A percentile compares a stretch with the other conserved stretches of the same genome.
These are phyloP conservation scores for Mortierella sp. DNA, from an alignment of 371 early-diverging fungal genomes.

Conservation along the genomic window DNA sequence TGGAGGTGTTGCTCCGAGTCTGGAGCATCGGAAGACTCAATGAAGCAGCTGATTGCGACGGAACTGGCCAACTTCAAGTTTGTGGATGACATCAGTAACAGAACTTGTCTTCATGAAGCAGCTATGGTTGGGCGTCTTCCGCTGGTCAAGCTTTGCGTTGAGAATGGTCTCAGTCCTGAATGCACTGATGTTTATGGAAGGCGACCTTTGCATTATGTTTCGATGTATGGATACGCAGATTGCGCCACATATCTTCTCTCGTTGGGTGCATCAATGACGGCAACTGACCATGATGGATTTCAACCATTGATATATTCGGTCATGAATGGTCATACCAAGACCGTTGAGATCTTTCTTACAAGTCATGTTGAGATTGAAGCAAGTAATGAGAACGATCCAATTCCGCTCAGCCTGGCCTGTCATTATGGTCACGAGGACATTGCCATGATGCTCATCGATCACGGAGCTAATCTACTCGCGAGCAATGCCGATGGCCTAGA, in stretches of 20 bases:
- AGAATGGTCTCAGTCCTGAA: constrained; percentile 73
- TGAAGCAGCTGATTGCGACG: constrained; percentile 73
- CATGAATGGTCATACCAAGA: constrained; percentile 81
- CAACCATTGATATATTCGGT: constrained; percentile 90
- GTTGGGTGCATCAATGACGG: constrained; percentile 68
- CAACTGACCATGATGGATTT: constrained; percentile 91
- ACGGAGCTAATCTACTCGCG: constrained; percentile 75
- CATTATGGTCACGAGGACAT: constrained; percentile 92
- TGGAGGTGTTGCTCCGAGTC: constrained; percentile 88
- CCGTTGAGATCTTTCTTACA: constrained; percentile 79
- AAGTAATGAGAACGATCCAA: constrained; percentile 64
- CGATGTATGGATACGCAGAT: constrained; percentile 88
- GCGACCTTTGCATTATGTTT: constrained; percentile 91
- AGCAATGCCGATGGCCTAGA: constrained; percentile 81
- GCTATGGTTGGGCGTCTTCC: constrained; percentile 83
- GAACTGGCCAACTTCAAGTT: constrained; percentile 78
- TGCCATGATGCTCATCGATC: constrained; percentile 79
- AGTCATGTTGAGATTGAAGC: constrained; percentile 79
- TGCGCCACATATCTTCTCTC: constrained; percentile 77
- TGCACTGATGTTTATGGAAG: constrained; percentile 89
- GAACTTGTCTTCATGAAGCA: constrained; percentile 91
- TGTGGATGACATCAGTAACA: constrained; percentile 93
- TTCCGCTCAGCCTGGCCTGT: constrained; percentile 88
- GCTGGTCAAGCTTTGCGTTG: constrained; percentile 69
- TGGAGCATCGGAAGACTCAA: constrained; percentile 60